Evolutionary conservation across 768 basidiomycete species (phyloP).

Genomic region (Termitomyces sp.): DNA sequence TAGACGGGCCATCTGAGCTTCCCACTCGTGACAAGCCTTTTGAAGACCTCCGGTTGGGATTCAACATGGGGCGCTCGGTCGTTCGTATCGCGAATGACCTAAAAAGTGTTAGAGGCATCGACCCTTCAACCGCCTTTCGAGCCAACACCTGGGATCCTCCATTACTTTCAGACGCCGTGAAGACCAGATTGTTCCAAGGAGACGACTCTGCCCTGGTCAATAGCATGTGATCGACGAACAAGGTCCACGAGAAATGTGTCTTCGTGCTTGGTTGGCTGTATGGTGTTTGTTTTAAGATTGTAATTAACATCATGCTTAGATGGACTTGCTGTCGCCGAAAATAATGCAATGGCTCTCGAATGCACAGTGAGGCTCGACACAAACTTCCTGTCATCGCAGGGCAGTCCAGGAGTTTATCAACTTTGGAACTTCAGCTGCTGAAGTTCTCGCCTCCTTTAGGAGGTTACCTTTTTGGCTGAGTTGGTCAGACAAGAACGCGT

Average conservation of each 20-base stretch:
- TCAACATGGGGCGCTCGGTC: conserved; percentile 30
- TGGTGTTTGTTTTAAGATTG: conserved; percentile 17
- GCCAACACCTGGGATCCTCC: conserved; percentile 15
- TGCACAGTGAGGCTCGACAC: no score
- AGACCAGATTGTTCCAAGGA: conserved; percentile 9
- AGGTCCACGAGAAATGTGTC: conserved; percentile 21
- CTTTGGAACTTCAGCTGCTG: no score
- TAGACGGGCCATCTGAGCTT: conserved; percentile 2
- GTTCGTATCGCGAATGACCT: conserved; percentile 24
- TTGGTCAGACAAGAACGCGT: no score
- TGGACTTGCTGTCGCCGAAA: no score
- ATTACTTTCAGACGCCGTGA: conserved; percentile 23
- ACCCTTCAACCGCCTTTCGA: conserved; percentile 27
- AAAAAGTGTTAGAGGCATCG: conserved; percentile 28
- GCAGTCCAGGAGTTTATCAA: no score
- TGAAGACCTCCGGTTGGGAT: conserved; percentile 23
- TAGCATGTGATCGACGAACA: conserved; percentile 22
- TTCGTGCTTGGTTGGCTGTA: conserved; percentile 37
- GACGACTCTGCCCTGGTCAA: conserved; percentile 16
- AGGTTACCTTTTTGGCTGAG: no score
- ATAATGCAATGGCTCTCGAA: no score
- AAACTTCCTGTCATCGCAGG: no score
- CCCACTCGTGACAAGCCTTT: conserved; percentile 10
- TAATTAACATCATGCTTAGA: no score
- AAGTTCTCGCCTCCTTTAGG: no score